These are phyloP conservation scores for Kazachstania kunashirensis DNA, from an alignment of 805 yeast genomes.

Conservation along the genomic window DNA sequence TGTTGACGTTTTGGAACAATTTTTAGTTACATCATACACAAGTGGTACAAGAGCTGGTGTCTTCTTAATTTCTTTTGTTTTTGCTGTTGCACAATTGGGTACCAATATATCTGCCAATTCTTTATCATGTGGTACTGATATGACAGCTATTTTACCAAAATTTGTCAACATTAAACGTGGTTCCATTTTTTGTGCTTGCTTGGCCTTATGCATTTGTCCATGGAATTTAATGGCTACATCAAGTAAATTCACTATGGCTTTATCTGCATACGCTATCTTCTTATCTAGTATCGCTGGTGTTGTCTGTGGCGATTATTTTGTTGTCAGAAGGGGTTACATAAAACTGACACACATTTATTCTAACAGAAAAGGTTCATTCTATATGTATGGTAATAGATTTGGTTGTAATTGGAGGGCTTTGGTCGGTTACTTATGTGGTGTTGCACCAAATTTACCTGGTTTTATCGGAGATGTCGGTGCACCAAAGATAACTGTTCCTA, in stretches of 20 bases:
- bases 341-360: conserved; percentile 54
- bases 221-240: conserved; percentile 70
- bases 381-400: conserved; percentile 43
- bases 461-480: conserved; percentile 46
- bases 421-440: conserved; percentile 44
- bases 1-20: conserved; percentile 47
- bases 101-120: conserved; percentile 69
- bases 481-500: conserved; percentile 42
- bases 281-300: conserved; percentile 78
- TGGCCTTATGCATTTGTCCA: conserved; percentile 68
- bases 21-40: conserved; percentile 30
- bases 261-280: conserved; percentile 79
- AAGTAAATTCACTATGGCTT: conserved; percentile 65
- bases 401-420: conserved; percentile 78
- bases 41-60: conserved; percentile 61
- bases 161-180: conserved; percentile 72
- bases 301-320: conserved; percentile 54
- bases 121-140: conserved; percentile 65
- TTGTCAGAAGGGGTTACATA: conserved; percentile 61
- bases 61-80: conserved; percentile 59
- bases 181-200: conserved; percentile 61
- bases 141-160: conserved; percentile 55
- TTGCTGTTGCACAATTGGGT: conserved; percentile 72
- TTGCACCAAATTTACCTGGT: conserved; percentile 34
- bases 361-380: conserved; percentile 29